Evolutionary conservation across 1,284 basidiomycete species (phyloP), one percentile per base, ranked within the genome.

Genomic region (Trichosporon sp.): DNA sequence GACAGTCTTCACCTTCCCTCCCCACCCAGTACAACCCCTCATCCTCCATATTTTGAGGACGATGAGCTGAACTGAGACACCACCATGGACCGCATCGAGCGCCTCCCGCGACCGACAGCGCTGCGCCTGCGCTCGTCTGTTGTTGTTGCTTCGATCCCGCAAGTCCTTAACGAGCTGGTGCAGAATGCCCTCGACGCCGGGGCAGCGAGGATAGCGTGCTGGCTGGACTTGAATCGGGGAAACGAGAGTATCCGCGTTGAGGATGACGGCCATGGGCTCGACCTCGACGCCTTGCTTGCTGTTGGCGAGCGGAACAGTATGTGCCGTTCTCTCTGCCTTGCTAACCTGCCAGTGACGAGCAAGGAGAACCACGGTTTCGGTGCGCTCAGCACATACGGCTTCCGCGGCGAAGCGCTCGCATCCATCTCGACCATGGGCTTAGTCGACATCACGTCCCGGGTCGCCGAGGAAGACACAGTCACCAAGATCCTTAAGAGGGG

Each of bases 321-420:
- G 91, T 66, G 0, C 19, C 8, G 35, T 10, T 7, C 5, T 37
- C 8, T 10, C 35, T 5, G 6, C 8, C 5, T 10, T 43, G 35
- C n/a, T 40, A 14, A 46, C 31, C 40, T 8, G 31, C 2, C 48
- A 72, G 74, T 68, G 56, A 73, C 71, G 10, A 75, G 69, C 59
- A 78, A 78, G 67, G 37, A 51, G 5, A 35, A 70, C 19, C 77
- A 71, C 59, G 73, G 69, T 14, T 64, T 70, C 1, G 74, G 73
- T 2, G 66, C 71, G 14, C 67, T 68, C 1, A 77, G 87, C 8
- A 90, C 89, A 1, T 94, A 94, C 84, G 94, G 94, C 0, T 95
- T 93, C 83, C 89, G 93, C 72, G 94, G 94, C 40, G 94, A 96
- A 90, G 93, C 93, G 5, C 83, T 96, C 61, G 90, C 92, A n/a